phyloP scores from a whole-genome alignment of 768 basidiomycete species.

The Leucocoprinus sp. region DNA sequence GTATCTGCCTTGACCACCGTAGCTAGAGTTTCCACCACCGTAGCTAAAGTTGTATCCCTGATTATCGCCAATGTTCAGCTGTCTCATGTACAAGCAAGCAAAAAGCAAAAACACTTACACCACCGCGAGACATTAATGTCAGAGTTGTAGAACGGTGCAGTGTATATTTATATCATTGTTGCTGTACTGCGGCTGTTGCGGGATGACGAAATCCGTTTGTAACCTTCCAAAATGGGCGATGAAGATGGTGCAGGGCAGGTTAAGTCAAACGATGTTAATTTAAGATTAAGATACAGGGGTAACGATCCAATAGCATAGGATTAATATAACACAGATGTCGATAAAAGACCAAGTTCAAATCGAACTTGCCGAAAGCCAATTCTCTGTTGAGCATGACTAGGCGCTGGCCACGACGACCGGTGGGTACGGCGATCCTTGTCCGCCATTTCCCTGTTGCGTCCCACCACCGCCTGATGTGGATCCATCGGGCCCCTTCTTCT shows the following conservation, averaged over 20 bases:
- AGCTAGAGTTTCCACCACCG: slow-evolving; percentile 17
- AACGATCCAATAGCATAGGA: too few species aligned
- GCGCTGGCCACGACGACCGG: slow-evolving; percentile 24
- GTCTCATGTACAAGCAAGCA: background rate
- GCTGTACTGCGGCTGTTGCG: too few species aligned
- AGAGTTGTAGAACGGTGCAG: too few species aligned
- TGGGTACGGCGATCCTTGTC: slow-evolving; percentile 16
- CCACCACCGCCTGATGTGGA: slow-evolving; percentile 5
- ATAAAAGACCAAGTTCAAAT: too few species aligned
- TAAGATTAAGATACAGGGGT: too few species aligned
- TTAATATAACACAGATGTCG: too few species aligned
- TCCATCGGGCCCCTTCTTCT: slow-evolving; percentile 30
- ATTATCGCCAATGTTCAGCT: background rate
- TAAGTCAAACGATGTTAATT: too few species aligned
- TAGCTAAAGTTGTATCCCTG: slow-evolving; percentile 12
- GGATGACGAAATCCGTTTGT: too few species aligned
- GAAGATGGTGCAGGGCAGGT: too few species aligned
- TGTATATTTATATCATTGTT: too few species aligned
- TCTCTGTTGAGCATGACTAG: slow-evolving; percentile 2
- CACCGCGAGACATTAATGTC: slow-evolving; percentile 35
- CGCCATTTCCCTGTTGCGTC: slow-evolving; percentile 10
- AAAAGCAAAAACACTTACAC: slow-evolving; percentile 15
- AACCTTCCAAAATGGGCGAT: too few species aligned
- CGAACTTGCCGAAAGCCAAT: background rate
- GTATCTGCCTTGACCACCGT: slow-evolving; percentile 25